Percentiles rank a stretch among this genome's conserved stretches.
phyloP scores from a whole-genome alignment of 352 stramenopile species.

The Globisporangium sylvaticum region DNA sequence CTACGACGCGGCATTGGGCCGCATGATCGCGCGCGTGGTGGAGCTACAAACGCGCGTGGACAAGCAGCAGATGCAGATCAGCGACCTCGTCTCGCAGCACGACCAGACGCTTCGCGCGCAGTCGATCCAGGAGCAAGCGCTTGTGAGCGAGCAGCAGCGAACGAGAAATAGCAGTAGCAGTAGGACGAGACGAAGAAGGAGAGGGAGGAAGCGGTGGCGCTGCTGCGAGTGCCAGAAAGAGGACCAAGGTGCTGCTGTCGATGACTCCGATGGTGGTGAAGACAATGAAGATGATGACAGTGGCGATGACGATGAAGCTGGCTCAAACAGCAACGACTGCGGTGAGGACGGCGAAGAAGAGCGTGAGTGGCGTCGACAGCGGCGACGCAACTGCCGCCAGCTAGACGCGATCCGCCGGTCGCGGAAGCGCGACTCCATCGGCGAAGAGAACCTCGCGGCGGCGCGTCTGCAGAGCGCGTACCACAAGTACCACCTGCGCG shows the following conservation, averaged over 20 bases:
- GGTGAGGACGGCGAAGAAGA: slow-evolving; percentile 22
- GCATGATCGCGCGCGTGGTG: slow-evolving; percentile 21
- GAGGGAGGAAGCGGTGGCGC: not conserved
- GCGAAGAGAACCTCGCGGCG: slow-evolving; percentile 48
- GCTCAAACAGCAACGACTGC: slow-evolving; percentile 5
- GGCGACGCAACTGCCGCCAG: slow-evolving; percentile 17
- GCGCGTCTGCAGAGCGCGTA: slow-evolving; percentile 49
- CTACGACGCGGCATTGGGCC: slow-evolving; percentile 38
- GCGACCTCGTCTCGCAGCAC: slow-evolving; percentile 14
- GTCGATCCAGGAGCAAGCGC: not conserved
- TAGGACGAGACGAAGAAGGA: not conserved
- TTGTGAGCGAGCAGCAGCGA: not conserved
- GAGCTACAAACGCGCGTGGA: slow-evolving; percentile 18
- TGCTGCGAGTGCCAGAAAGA: not conserved
- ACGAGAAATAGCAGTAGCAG: not conserved
- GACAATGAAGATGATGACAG: not conserved
- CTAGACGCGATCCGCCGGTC: slow-evolving; percentile 1
- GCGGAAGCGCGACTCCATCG: slow-evolving; percentile 31
- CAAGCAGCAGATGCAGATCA: slow-evolving; percentile 27
- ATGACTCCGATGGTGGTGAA: not conserved
- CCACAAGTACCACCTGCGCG: slow-evolving; percentile 52
- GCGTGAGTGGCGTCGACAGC: slow-evolving; percentile 32
- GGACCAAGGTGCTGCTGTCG: too few species aligned
- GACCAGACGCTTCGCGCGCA: slow-evolving; percentile 2
- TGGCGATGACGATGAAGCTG: slow-evolving; percentile 16